Conservation (phyloP, 73 alveolate species). For the Diophrys sp. region DNA sequence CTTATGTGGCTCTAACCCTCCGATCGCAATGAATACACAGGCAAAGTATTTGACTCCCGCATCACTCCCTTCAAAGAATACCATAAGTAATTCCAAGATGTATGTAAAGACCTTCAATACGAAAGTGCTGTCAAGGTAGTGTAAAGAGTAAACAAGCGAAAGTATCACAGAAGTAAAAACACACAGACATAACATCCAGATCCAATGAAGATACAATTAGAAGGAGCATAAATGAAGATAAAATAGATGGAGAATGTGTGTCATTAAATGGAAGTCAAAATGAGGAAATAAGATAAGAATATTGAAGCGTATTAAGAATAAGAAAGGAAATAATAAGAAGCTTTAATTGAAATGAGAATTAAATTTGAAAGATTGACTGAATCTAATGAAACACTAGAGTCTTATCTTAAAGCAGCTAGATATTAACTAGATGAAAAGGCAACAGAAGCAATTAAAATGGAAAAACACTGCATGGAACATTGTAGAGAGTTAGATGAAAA, state of each 20-base stretch:
- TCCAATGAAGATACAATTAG: background rate
- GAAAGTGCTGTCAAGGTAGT: background rate
- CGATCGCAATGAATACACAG: background rate
- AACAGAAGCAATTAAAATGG: background rate
- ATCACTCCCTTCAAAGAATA: background rate
- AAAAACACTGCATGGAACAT: background rate
- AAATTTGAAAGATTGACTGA: background rate
- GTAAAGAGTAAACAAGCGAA: background rate
- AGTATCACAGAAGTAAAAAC: background rate
- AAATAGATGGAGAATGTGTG: background rate
- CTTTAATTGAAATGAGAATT: background rate
- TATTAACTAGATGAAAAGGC: background rate
- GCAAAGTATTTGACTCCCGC: background rate
- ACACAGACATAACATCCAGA: background rate
- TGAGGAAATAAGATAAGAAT: background rate
- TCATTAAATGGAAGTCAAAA: background rate
- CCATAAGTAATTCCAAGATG: background rate
- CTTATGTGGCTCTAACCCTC: background rate
- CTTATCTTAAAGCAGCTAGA: background rate
- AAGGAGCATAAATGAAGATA: background rate
- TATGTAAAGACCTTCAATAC: background rate
- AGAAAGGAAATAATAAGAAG: background rate
- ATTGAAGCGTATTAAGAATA: background rate
- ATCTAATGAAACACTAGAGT: background rate
- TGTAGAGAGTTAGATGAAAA: background rate